These are phyloP conservation scores for Camellia sinensis DNA, from an alignment of 148 eudicot genomes.

Conservation along the genomic window DNA sequence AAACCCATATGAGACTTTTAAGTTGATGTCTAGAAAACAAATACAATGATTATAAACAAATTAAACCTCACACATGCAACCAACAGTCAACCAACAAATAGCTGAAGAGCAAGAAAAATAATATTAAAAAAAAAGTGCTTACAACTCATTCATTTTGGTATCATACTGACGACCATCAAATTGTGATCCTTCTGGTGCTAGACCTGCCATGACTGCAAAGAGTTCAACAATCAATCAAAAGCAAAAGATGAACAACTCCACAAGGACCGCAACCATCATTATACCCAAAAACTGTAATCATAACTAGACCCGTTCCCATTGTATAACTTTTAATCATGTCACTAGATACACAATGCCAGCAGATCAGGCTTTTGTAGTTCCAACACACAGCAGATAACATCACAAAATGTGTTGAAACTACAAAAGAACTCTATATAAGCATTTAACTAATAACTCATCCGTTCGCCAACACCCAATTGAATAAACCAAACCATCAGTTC, in stretches of 20 bases:
- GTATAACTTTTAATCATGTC: not conserved
- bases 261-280: not conserved
- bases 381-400: not conserved
- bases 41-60: not conserved
- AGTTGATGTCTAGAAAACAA: not conserved
- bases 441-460: not conserved
- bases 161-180: conserved; percentile 29
- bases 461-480: not conserved
- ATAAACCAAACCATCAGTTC: not conserved
- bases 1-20: not conserved
- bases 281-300: not conserved
- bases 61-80: not conserved
- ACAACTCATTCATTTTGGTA: conserved; percentile 33
- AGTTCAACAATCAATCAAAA: not conserved
- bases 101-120: not conserved
- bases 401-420: not conserved
- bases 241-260: not conserved
- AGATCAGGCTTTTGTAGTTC: no score
- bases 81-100: not conserved
- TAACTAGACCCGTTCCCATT: not conserved
- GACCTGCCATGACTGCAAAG: conserved; percentile 31
- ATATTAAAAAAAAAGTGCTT: not conserved
- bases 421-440: not conserved
- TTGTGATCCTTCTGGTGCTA: conserved; percentile 29
- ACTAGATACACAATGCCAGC: not conserved